phyloP scores from a whole-genome alignment of 139 green algal genomes.

The Chlamydomonas asymmetrica region DNA sequence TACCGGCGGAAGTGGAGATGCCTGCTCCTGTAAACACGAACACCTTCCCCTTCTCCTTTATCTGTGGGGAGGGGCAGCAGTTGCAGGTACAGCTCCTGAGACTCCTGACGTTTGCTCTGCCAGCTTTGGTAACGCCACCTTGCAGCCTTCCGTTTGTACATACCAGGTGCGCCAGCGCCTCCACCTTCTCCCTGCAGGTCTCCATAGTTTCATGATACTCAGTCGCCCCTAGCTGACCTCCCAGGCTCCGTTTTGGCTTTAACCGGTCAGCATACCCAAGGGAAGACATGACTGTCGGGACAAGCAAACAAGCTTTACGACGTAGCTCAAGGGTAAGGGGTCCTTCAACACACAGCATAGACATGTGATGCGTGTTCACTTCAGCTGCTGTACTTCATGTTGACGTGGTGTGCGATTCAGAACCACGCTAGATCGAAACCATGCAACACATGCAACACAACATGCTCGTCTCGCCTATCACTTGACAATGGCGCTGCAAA shows the following conservation, averaged over 20 bases:
- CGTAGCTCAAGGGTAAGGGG: no score
- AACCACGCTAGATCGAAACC: no score
- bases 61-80: no score
- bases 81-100: neutral
- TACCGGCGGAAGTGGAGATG: slow-evolving; percentile 88
- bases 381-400: no score
- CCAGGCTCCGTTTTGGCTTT: slow-evolving; percentile 69
- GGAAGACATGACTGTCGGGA: slow-evolving; percentile 8
- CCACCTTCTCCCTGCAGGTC: slow-evolving; percentile 42
- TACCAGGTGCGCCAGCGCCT: slow-evolving; percentile 60
- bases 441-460: no score
- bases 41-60: slow-evolving; percentile 36
- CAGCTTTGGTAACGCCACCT: neutral
- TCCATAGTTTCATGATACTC: slow-evolving; percentile 60
- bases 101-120: neutral
- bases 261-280: slow-evolving; percentile 54
- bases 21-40: slow-evolving; percentile 93
- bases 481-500: no score
- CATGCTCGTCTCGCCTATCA: no score
- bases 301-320: neutral
- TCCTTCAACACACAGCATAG: no score
- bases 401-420: no score
- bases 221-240: slow-evolving; percentile 72
- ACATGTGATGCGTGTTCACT: no score
- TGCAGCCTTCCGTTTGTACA: neutral